Evolutionary conservation across 768 basidiomycete species (phyloP), one percentile per base, ranked within the genome.

Genomic region (Lactifluus echinatus): DNA sequence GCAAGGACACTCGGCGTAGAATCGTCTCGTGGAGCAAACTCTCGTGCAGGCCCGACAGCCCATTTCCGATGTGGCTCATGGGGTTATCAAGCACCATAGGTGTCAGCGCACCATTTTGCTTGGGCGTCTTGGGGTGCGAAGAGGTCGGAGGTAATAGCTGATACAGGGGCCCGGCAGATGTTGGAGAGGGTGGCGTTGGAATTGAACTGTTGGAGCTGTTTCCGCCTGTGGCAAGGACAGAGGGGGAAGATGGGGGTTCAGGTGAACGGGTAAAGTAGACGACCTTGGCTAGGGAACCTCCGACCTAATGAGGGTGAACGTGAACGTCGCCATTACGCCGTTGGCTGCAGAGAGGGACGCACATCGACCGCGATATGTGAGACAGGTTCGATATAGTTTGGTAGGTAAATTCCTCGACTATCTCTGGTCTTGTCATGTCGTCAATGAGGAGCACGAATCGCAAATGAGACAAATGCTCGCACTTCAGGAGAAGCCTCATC

Each of bases 311-410:
- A 17, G 36, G n/a, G 29, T 17, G 31, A 33, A 40, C 42, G 59
- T 66, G 59, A 53, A 66, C 45, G 50, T 15, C 5, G 51, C 58
- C 44, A 45, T 61, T 37, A 33, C 45, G 31, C 50, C 33, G 45
- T 40, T 48, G 34, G 21, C 21, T 50, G 65, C 51, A 53, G 39
- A 43, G 49, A 53, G 44, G 51, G 14, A 81, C 93, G 75, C 69
- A 95, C 94, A 69, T 99, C 95, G 55, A 99, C 85, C 3, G 96
- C 96, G 54, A 98, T 93, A 69, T 98, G 93, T 19, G 93, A 96
- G 15, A 99, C 87, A 23, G 92, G 91, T 72, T 99, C 96, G 60
- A 95, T 95, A 74, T 98, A 85, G 68, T 96, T 94, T 53, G 96
- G 96, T 31, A 99, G 79, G 73, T 98, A 98, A 66, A 99, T 97